Conservation (phyloP, 331 rosid genomes). For the Stylosanthes scabra region DNA sequence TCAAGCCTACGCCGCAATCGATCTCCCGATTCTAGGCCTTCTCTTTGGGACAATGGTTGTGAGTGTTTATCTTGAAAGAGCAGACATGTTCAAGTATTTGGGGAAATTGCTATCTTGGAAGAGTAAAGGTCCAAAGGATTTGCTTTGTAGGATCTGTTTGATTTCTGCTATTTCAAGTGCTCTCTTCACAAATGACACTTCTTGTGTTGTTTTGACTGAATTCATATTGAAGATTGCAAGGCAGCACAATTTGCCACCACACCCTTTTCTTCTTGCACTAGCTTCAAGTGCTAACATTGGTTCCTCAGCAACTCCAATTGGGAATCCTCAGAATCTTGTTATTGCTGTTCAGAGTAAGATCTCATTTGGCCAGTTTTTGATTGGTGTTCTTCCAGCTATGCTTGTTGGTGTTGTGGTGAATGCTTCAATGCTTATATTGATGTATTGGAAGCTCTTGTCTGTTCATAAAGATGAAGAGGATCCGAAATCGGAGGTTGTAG, state of each 20-base stretch:
- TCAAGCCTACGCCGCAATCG: slow-evolving; percentile 78
- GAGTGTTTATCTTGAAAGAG: slow-evolving; percentile 88
- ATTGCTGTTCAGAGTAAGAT: slow-evolving; percentile 81
- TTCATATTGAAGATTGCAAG: slow-evolving; percentile 82
- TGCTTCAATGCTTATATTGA: slow-evolving; percentile 60
- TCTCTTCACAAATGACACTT: slow-evolving; percentile 85
- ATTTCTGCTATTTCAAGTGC: slow-evolving; percentile 88
- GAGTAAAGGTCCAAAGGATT: slow-evolving; percentile 82
- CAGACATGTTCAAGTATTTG: slow-evolving; percentile 90
- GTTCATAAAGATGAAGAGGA: slow-evolving; percentile 67
- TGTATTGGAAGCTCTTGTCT: slow-evolving; percentile 70
- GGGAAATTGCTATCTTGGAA: slow-evolving; percentile 85
- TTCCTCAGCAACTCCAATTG: slow-evolving; percentile 92
- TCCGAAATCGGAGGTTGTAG: slow-evolving; percentile 48
- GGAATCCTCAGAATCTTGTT: slow-evolving; percentile 90
- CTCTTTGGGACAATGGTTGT: slow-evolving; percentile 98
- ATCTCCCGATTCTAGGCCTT: slow-evolving; percentile 89
- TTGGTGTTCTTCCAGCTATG: slow-evolving; percentile 89
- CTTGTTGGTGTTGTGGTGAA: slow-evolving; percentile 68
- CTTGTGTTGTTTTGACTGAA: slow-evolving; percentile 93
- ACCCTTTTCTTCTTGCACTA: slow-evolving; percentile 88
- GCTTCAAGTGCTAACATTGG: slow-evolving; percentile 95
- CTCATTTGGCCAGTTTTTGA: slow-evolving; percentile 66
- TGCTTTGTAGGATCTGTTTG: slow-evolving; percentile 76
- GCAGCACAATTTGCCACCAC: slow-evolving; percentile 91